A percentile compares a stretch with the other conserved stretches of the same genome.
Conservation (phyloP, 225 moss, liverwort and hornwort genomes). For the Antitrichia curtipendula region DNA sequence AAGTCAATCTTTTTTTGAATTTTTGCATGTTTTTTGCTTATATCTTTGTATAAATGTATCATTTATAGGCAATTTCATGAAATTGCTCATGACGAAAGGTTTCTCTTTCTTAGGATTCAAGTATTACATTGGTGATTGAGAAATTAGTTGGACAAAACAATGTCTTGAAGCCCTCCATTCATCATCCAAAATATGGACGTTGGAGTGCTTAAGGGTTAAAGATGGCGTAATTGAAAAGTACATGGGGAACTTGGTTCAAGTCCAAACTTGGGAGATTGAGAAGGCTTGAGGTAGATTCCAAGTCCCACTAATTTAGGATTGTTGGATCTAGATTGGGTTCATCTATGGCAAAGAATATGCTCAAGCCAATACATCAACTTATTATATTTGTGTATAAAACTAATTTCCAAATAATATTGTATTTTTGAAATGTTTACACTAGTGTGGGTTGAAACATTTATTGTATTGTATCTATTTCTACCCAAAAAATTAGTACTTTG, state of each 20-base stretch:
- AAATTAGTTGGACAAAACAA: not conserved
- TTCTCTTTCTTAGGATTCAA: not conserved
- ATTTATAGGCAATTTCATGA: accelerated
- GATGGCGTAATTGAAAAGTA: not conserved
- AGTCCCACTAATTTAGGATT: not conserved
- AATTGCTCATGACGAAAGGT: not conserved
- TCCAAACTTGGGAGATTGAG: not conserved
- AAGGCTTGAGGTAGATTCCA: not conserved
- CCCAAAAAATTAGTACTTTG: not conserved
- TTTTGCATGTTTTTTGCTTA: not conserved
- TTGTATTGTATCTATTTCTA: not conserved
- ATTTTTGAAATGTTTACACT: not conserved
- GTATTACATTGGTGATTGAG: not conserved
- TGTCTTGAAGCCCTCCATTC: accelerated
- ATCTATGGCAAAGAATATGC: not conserved
- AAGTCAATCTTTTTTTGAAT: not conserved
- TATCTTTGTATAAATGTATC: not conserved
- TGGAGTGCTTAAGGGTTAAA: accelerated
- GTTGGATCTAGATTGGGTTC: not conserved
- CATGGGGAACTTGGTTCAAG: too few relatives aligned
- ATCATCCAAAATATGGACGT: accelerated
- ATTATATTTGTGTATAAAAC: not conserved
- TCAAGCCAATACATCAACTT: not conserved
- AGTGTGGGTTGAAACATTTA: not conserved
- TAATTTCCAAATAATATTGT: not conserved